Evolutionary conservation across 2,329 filamentous ascomycete species (phyloP), one percentile per base, ranked within the genome.

Genomic region (Leptographium galeiforme): DNA sequence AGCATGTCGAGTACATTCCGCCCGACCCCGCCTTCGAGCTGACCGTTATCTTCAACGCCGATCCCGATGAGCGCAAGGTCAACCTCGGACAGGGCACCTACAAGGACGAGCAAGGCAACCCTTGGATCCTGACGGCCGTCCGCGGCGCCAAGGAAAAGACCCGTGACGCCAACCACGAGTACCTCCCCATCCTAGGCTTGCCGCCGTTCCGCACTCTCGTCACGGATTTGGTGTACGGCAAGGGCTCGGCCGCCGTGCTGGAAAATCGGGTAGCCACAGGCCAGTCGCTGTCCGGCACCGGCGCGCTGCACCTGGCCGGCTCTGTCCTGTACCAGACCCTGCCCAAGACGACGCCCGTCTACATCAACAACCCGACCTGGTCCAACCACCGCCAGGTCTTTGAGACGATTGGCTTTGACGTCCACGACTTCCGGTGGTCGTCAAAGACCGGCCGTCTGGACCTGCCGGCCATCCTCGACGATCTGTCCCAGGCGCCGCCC

Each of bases 381-480:
- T 89, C 87, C 60, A 98, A 98, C 74, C 93, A 98, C 81, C 84
- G 93, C 73, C 91, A 96, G 70, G 95, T 98, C 75, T 95, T 97
- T 18, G 11, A 10, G 3, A n/a, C 51, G 3, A 19, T 48, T 8
- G 54, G 51, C 25, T 53, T 43, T 62, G 59, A 73, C 62, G 57
- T 78, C 70, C n/a, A 81, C 66, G 6, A 77, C 68, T 53, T 51
- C 8, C 54, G 25, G 4, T 55, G 33, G 12, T 48, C 34, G 14
- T 34, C 45, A 33, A 44, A 32, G 66, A 68, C 87, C 65, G 95
- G 89, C 59, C 90, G 88, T 49, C 82, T 98, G 50, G 89, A 97
- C 70, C 89, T 95, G 63, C 81, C 86, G 55, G 90, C 89, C 70
- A 89, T 96, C 84, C 81, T 89, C 68, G 67, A 72, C 50, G 70